A percentile compares a stretch with the other conserved stretches of the same genome.
Conservation (phyloP, 2,329 filamentous ascomycete species). For the Pyrenophora graminea region DNA sequence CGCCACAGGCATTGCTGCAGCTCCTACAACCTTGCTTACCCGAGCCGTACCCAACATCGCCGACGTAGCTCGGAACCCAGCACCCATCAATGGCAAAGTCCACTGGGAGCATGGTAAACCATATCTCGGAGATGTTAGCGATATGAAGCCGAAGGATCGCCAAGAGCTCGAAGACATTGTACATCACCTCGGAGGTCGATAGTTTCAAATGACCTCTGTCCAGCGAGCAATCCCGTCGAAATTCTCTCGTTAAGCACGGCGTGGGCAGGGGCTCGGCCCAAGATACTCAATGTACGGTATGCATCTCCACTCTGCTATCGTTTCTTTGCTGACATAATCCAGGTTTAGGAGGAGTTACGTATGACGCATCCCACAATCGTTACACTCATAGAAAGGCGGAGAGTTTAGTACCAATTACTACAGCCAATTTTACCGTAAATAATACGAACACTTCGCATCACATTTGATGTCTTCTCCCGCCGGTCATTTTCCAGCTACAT, state of each 20-base stretch:
- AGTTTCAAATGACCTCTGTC: background rate
- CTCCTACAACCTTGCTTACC: conserved; percentile 11
- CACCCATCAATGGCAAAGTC: conserved; percentile 19
- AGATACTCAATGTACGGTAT: too few species aligned
- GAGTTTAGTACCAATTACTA: too few species aligned
- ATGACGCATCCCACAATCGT: too few species aligned
- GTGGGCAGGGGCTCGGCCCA: too few species aligned
- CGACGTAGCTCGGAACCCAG: conserved; percentile 22
- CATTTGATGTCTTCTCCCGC: background rate
- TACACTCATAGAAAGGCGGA: background rate
- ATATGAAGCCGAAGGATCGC: conserved; percentile 3
- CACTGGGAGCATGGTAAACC: conserved; percentile 11
- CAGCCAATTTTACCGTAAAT: too few species aligned
- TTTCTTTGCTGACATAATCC: too few species aligned
- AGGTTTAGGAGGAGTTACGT: too few species aligned
- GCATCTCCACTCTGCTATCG: too few species aligned
- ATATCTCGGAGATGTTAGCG: background rate
- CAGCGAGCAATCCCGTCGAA: background rate
- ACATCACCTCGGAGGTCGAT: conserved; percentile 1
- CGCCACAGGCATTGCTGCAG: conserved; percentile 9
- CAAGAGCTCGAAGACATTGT: conserved; percentile 5
- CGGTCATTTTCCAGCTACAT: background rate
- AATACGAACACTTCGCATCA: background rate
- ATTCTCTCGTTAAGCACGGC: too few species aligned
- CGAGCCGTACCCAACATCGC: conserved; percentile 18